Evolutionary conservation across 495 filamentous ascomycete species (phyloP), one percentile per base, ranked within the genome.

Genomic region (Xylaria curta): DNA sequence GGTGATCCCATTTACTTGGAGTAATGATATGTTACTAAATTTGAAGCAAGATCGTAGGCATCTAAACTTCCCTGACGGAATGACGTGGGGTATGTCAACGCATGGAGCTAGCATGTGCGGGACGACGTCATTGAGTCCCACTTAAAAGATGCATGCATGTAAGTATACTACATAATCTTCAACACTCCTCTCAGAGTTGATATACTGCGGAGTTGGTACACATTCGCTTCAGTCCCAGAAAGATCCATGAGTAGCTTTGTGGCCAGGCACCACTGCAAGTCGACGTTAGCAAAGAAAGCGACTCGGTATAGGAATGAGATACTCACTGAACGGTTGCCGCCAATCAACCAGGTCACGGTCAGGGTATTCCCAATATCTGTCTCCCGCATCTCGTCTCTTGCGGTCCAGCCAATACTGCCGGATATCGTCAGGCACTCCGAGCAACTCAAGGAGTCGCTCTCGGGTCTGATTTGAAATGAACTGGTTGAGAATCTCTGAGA

Each of bases 321-420:
- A 61, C 53, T 46, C 40, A 59, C 53, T 68, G 24, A 77, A 77
- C 4, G 75, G 75, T 0, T 77, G 2, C 3, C 3, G 8, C 75
- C 75, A 77, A 49, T 77, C 68, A n/a, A 77, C 73, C 9, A 1
- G 0, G 36, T 77, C 75, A 15, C 1, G 21, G 47, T 77, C 75
- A 2, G 75, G 75, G 53, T 77, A 77, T 42, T 60, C 53, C 31
- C 42, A 77, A 36, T 66, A 77, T 0, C 24, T 19, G 13, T 66
- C 17, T 7, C 0, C 1, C 2, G 10, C 15, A 21, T 10, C 47
- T 59, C 71, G 63, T 21, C 71, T 71, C 21, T 28, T 36, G 0
- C 38, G 49, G 68, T 64, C 46, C 12, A 46, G 5, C 70, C 68
- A 75, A 67, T 53, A 77, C 4, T 36, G 4, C 6, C 17, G 17